phyloP scores from a whole-genome alignment of 805 yeast genomes.

The Yarrowia sp. region DNA sequence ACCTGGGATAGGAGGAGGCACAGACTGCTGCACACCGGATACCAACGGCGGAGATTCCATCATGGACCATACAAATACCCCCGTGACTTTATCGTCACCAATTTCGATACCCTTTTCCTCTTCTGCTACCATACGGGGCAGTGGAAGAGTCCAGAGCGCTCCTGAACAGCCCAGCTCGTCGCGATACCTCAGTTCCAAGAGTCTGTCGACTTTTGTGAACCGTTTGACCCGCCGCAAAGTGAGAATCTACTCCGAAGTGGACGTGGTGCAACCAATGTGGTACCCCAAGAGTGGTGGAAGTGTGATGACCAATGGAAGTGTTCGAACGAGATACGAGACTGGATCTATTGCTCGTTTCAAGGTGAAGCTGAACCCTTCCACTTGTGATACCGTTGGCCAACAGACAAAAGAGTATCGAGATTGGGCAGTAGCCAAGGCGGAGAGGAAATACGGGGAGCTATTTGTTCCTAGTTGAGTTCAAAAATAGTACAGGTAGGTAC shows the following conservation, averaged over 20 bases:
- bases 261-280: constrained; percentile 3
- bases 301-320: constrained; percentile 3
- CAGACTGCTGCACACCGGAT: neutral
- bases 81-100: neutral
- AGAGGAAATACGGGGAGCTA: constrained; percentile 3
- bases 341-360: neutral
- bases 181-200: neutral
- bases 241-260: neutral
- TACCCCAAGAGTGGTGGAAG: constrained; percentile 13
- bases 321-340: neutral
- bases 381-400: neutral
- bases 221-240: neutral
- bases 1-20: neutral
- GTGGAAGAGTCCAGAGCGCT: neutral
- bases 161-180: neutral
- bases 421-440: constrained; percentile 10
- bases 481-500: too few species aligned
- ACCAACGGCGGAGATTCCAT: neutral
- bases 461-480: neutral
- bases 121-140: neutral
- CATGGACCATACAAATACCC: neutral
- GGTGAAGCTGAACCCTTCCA: constrained; percentile 1
- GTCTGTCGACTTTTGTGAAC: neutral
- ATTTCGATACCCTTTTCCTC: neutral
- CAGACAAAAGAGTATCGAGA: constrained; percentile 3